A percentile compares a stretch with the other conserved stretches of the same genome.
These are phyloP conservation scores for Thinopyrum obtusiflorum DNA, from an alignment of 202 grass and related monocot species.

Conservation along the genomic window DNA sequence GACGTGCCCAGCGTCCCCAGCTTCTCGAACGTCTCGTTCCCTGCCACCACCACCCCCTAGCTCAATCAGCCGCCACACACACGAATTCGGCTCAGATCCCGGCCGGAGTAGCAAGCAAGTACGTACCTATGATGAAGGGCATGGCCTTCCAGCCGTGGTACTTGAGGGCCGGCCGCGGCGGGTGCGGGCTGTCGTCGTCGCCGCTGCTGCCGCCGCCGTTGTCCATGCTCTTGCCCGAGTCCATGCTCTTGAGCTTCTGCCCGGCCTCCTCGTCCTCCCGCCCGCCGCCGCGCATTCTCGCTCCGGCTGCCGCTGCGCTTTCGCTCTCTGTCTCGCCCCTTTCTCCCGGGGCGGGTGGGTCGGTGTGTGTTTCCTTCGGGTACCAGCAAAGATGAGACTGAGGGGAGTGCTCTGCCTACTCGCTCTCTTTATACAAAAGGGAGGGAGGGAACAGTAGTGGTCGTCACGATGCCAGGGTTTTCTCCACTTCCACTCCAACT, in stretches of 20 bases:
- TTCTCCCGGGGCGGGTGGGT: neutral
- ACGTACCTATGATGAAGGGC: conserved; percentile 85
- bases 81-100: neutral
- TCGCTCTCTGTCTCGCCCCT: neutral
- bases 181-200: conserved; percentile 12
- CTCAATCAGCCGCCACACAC: neutral
- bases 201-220: conserved; percentile 18
- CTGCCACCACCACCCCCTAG: conserved; percentile 15
- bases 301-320: neutral
- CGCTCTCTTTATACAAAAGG: conserved; percentile 28
- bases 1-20: conserved; percentile 73
- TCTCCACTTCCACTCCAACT: fast-evolving
- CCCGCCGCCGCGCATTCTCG: conserved; percentile 39
- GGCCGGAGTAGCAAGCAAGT: too few relatives aligned
- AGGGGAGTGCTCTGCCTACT: conserved; percentile 15
- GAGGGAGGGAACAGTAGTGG: neutral
- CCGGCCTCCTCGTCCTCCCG: conserved; percentile 41
- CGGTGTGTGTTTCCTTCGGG: neutral
- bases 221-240: conserved; percentile 52
- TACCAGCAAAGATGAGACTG: conserved; percentile 12
- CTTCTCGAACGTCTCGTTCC: conserved; percentile 97
- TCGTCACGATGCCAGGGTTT: neutral
- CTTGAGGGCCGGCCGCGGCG: conserved; percentile 40
- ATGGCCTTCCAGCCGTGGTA: conserved; percentile 85
- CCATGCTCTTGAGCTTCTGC: conserved; percentile 63